Percentiles rank a stretch among this genome's conserved stretches.
These are phyloP conservation scores for Chlorella sp. DNA, from an alignment of 139 green algal genomes.

Conservation along the genomic window DNA sequence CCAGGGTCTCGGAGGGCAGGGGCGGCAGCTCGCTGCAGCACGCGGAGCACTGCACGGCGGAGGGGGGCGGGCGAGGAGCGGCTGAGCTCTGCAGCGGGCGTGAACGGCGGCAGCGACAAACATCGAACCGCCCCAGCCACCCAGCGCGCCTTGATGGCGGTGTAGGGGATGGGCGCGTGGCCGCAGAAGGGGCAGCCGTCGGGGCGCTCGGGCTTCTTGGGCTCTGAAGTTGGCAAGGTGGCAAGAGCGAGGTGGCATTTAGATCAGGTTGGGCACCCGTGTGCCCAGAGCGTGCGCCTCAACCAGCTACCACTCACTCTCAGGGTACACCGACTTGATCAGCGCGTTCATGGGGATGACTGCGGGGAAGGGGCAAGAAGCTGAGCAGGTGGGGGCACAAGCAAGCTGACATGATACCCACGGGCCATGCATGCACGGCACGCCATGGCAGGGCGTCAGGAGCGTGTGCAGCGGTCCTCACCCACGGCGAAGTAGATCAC, in stretches of 20 bases:
- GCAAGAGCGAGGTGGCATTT: too few species aligned
- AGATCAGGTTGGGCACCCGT: too few species aligned
- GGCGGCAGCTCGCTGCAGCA: background rate
- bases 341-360: background rate
- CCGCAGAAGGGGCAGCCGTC: background rate
- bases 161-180: background rate
- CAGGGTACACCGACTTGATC: background rate
- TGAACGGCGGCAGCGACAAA: too few species aligned
- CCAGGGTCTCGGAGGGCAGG: background rate
- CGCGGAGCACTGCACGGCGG: background rate
- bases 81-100: too few species aligned
- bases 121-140: too few species aligned
- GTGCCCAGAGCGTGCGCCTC: too few species aligned
- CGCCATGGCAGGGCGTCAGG: background rate
- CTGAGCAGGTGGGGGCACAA: too few species aligned
- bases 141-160: background rate
- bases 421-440: too few species aligned
- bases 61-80: too few species aligned
- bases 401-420: too few species aligned
- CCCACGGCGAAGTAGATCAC: conserved; percentile 19
- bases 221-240: background rate
- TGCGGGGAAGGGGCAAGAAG: background rate
- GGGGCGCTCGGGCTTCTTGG: background rate
- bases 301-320: background rate
- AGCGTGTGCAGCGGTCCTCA: too few species aligned